Evolutionary conservation across 257 asterid species (phyloP), one percentile per base, ranked within the genome.

Genomic region (Capsicum baccatum): DNA sequence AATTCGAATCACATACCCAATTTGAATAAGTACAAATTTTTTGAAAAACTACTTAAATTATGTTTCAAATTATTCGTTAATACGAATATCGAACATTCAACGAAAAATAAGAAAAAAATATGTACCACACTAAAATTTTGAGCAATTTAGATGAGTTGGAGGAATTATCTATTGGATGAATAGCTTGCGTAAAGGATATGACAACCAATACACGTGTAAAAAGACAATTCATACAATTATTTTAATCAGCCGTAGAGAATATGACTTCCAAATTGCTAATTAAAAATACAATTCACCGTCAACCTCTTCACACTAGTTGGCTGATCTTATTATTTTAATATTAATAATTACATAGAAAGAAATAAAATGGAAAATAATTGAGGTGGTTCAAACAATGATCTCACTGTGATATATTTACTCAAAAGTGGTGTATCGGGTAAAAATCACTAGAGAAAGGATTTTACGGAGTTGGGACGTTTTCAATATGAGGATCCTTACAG

Each of bases 181-280:
- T 69, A 39, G 33, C 57, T 44, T 71, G 35, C 37, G 57, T 71
- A 44, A 9, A 17, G 79, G 12, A 44, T 17, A 71, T 71, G 48
- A 35, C 74, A 6, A 12, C 48, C 6, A 26, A 11, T 35, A 44
- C 80, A 19, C n/a, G 80, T 73, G 80, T 44, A 73, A 39, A 47
- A 52, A 47, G 9, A 19, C n/a, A 47, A 66, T 66, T 33, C 10
- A 10, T 52, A 9, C 14, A n/a, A 62, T 60, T 9, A 62, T 19
- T 62, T 62, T 35, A 62, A 62, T 9, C 69, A 21, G 16, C 39
- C 69, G 69, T 21, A 62, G 11, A 62, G 69, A 62, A 21, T 21
- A 21, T 4, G 69, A 19, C 69, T 19, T 19, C 39, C 68, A 62
- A 71, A 71, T 71, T 71, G 16, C 79, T 71, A 71, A 47, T 73